Conservation (phyloP, 169 alveolate species). For the Cryptosporidium felis region DNA sequence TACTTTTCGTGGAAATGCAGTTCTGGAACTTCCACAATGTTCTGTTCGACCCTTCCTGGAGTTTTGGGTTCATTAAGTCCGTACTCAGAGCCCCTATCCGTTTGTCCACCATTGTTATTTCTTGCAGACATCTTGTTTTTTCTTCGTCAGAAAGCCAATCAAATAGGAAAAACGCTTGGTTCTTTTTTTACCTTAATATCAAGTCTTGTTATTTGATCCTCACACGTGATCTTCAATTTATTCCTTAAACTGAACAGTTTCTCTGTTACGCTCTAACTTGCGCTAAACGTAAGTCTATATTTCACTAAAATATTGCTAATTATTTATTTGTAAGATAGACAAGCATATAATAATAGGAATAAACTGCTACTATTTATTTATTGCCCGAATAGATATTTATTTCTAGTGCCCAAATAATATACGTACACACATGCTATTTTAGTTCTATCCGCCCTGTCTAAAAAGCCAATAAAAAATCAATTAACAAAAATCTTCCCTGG, state of each 20-base stretch:
- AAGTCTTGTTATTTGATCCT: not conserved
- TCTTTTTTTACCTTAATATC: no score
- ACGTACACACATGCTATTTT: conserved; percentile 63
- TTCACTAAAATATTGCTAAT: no score
- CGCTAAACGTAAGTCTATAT: no score
- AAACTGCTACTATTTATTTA: no score
- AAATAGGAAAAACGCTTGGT: no score
- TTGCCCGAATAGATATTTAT: no score
- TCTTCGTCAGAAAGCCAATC: no score
- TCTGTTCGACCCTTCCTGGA: conserved; percentile 58
- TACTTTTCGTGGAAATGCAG: conserved; percentile 72
- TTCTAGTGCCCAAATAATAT: not conserved
- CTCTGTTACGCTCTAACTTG: no score
- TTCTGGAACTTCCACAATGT: conserved; percentile 90
- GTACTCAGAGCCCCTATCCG: conserved; percentile 24
- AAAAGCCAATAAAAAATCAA: no score
- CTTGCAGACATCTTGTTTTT: conserved; percentile 28
- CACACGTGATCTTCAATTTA: conserved; percentile 9
- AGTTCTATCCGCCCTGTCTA: conserved; percentile 52
- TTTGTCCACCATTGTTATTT: conserved; percentile 37
- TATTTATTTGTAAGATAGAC: no score
- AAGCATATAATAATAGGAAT: no score
- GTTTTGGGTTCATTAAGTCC: not conserved
- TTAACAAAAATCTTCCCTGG: no score
- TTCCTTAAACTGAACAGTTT: not conserved